Evolutionary conservation across 2,329 filamentous ascomycete genomes (phyloP).

Genomic region (Coniochaeta hoffmannii): DNA sequence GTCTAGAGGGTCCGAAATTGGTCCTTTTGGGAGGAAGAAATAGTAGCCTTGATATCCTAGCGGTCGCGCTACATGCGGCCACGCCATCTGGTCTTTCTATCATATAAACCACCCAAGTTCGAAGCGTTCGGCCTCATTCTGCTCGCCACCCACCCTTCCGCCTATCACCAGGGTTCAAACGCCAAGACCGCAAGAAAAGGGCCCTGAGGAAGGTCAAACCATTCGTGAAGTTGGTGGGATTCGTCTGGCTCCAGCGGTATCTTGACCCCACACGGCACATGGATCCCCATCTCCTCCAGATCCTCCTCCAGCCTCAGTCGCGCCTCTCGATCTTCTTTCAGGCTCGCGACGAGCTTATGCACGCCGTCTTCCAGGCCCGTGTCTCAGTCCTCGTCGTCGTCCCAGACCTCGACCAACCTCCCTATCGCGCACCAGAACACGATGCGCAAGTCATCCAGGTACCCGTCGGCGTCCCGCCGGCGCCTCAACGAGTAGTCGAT

Average conservation of each 20-base stretch:
- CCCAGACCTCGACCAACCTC: background rate
- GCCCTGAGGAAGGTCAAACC: background rate
- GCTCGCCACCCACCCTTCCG: background rate
- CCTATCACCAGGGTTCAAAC: background rate
- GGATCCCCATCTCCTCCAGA: background rate
- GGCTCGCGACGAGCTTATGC: constrained; percentile 1
- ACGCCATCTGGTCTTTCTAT: too few species aligned
- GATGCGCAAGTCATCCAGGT: background rate
- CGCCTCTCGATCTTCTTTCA: background rate
- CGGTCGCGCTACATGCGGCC: too few species aligned
- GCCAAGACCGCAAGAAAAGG: background rate
- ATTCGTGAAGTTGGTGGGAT: background rate
- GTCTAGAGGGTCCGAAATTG: too few species aligned
- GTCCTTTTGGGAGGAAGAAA: too few species aligned
- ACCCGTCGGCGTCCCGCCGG: background rate
- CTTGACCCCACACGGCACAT: background rate
- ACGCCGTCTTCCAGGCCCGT: background rate
- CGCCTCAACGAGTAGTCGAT: background rate
- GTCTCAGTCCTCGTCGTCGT: background rate
- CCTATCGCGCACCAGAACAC: background rate
- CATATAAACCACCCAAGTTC: too few species aligned
- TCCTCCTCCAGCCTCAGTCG: background rate
- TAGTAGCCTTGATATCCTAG: too few species aligned
- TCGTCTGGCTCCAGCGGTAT: background rate
- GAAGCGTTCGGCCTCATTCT: background rate